phyloP scores from a whole-genome alignment of 2,329 filamentous ascomycete species.

The Neopestalotiopsis sp. region DNA sequence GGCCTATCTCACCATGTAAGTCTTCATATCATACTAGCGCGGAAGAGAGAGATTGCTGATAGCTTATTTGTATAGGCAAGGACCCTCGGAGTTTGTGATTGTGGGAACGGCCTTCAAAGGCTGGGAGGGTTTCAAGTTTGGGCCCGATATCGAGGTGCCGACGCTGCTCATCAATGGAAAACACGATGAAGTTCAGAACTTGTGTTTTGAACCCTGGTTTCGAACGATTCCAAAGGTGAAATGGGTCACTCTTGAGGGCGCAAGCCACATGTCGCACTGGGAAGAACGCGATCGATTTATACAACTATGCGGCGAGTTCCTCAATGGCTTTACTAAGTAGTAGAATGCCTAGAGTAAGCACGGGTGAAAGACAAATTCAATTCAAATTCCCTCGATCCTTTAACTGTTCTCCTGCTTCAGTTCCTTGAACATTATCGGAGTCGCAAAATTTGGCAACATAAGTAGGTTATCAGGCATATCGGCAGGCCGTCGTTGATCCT shows the following conservation, averaged over 20 bases:
- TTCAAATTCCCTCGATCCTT: no score
- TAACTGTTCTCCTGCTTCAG: no score
- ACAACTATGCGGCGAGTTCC: neutral
- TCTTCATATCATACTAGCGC: neutral
- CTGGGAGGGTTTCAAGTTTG: slow-evolving; percentile 26
- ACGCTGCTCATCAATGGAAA: slow-evolving; percentile 30
- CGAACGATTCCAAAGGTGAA: slow-evolving; percentile 29
- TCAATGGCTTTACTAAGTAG: neutral
- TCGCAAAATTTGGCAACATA: no score
- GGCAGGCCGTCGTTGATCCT: no score
- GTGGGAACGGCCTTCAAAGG: slow-evolving; percentile 22
- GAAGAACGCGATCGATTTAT: neutral
- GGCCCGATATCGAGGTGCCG: slow-evolving; percentile 22
- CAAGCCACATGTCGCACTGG: slow-evolving; percentile 27
- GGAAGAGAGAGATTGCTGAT: neutral
- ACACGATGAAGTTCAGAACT: slow-evolving; percentile 31
- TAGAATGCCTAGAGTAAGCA: neutral
- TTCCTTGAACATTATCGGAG: no score
- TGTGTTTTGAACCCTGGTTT: slow-evolving; percentile 29
- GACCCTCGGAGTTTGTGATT: slow-evolving; percentile 23
- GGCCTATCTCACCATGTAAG: neutral
- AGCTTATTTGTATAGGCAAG: slow-evolving; percentile 21
- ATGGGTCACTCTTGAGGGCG: slow-evolving; percentile 26
- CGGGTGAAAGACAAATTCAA: no score
- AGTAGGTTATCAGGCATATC: no score